Evolutionary conservation across 2,329 filamentous ascomycete species (phyloP), one percentile per base, ranked within the genome.

Genomic region (Aspergillus neotritici): DNA sequence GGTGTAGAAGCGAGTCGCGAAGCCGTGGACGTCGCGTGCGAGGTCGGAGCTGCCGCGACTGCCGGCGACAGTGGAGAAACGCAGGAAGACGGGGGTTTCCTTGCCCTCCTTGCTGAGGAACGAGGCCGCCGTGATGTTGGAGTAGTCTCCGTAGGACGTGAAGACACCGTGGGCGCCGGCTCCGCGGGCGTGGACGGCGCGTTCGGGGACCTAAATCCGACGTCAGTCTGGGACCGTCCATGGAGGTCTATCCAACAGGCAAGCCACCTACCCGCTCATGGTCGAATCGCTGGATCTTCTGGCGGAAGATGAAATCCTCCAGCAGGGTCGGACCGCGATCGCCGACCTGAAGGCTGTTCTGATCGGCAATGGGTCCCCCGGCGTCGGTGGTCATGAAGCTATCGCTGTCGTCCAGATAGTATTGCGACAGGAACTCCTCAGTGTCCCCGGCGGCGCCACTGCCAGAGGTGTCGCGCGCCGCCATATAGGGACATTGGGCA

Each of bases 11-110:
- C 76, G 74, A 38, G 73, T 77, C 3, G 84, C 84, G 54, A 87
- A 87, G 1, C 84, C 84, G 49, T 84, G 83, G 0, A 87, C 82
- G 68, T 88, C 84, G 30, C 85, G 76, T 5, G 76, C 82, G 0
- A 82, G 83, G 54, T 88, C 84, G 2, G 80, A 76, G 53, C 80
- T 84, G 25, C 84, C 85, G 11, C 79, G 73, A 29, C 77, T 83
- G 2, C 83, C 83, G 14, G 82, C 79, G 8, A 89, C 85, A 2
- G 84, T 87, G 0, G 84, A 87, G 61, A 87, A 86, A 12, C 84
- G 80, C n/a, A 83, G 70, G 55, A 87, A 86, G 1, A 82, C 69
- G 0, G 79, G 72, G 0, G 82, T 82, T 57, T 82, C 62, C 61
- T 86, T 85, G 31, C 73, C 77, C n/a, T 70, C 61, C 2, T 64